Base-by-base conservation (phyloP, 1,284 basidiomycete species). In the Ganoderma meredithae region DNA sequence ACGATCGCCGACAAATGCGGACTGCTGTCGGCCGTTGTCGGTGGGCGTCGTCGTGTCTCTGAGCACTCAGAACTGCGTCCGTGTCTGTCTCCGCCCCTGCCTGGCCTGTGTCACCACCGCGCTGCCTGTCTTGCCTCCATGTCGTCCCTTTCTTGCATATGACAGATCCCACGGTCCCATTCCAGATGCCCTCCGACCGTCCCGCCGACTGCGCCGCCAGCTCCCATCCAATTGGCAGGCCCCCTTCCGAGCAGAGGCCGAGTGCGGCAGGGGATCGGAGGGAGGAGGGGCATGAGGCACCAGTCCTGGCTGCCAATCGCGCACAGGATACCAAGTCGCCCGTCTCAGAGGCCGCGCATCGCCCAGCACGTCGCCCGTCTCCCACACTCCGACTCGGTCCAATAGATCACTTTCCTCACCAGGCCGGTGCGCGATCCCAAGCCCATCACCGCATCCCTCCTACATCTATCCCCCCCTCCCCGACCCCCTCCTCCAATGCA, bases 251-350 rank as follows among this genome's bases (percentile, higher is more conserved):
- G 49, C 39, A 43, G 27, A 55, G 65, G 53, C 60, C 65, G 55
- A 60, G 64, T 52, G 52, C 31, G 71, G 69, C 63, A 55, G 33
- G 19, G 64, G 69, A 71, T 68, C 67, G 69, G 64, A 62, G 66
- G 62, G 71, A 69, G 65, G 65, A 62, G 65, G 56, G 67, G 59
- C 71, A 72, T 72, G 69, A 69, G 69, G 71, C 69, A 49, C 61
- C 27, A n/a, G n/a, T 39, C 43, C 47, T 43, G 69, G 71, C 41
- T 61, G 65, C 59, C 59, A 63, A 72, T 72, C 71, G 71, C 62
- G 67, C 67, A 67, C 60, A 68, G 47, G 40, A 49, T 36, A 22
- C 31, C 25, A 25, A 53, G 56, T 33, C 40, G 52, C 49, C 58
- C 43, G 39, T 25, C 25, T 12, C 40, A 36, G 43, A 25, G 36